Conservation (phyloP, 1,139 yeast species). For the Pichia terricola region DNA sequence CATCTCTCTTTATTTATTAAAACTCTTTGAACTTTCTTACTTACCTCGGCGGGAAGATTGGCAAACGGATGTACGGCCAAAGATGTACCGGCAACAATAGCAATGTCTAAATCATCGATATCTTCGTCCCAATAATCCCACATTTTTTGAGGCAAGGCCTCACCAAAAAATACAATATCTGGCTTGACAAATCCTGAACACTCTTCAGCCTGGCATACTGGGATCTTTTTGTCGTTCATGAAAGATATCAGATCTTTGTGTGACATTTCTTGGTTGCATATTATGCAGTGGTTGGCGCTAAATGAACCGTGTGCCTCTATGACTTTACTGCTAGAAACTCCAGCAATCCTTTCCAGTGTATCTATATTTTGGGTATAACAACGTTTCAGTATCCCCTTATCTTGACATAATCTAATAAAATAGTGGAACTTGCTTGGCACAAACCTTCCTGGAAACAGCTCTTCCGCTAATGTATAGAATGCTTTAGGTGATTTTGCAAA, state of each 20-base stretch:
- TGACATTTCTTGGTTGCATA: slow-evolving; percentile 51
- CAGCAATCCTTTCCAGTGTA: slow-evolving; percentile 80
- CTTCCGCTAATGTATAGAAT: slow-evolving; percentile 75
- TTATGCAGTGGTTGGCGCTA: slow-evolving; percentile 74
- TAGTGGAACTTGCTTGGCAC: slow-evolving; percentile 75
- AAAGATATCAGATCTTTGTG: slow-evolving; percentile 36
- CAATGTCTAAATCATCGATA: slow-evolving; percentile 49
- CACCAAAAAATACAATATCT: slow-evolving; percentile 90
- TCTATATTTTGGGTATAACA: slow-evolving; percentile 91
- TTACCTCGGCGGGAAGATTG: slow-evolving; percentile 59
- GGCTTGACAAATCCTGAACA: slow-evolving; percentile 83
- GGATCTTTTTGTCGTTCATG: slow-evolving; percentile 24
- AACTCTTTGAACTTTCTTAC: slow-evolving; percentile 41
- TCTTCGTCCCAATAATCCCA: slow-evolving; percentile 66
- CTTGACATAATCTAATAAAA: slow-evolving; percentile 58
- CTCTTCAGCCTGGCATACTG: slow-evolving; percentile 26
- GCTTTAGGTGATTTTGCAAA: slow-evolving; percentile 70
- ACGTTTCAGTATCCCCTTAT: slow-evolving; percentile 49
- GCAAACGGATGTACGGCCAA: slow-evolving; percentile 89
- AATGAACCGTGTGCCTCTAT: slow-evolving; percentile 96
- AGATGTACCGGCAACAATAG: slow-evolving; percentile 88
- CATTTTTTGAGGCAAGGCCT: slow-evolving; percentile 61
- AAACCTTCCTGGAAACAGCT: slow-evolving; percentile 80
- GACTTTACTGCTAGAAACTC: slow-evolving; percentile 51
- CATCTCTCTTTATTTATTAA: slow-evolving; percentile 68